Conservation (phyloP, 2,329 filamentous ascomycete species). For the Metarhizium sp. region DNA sequence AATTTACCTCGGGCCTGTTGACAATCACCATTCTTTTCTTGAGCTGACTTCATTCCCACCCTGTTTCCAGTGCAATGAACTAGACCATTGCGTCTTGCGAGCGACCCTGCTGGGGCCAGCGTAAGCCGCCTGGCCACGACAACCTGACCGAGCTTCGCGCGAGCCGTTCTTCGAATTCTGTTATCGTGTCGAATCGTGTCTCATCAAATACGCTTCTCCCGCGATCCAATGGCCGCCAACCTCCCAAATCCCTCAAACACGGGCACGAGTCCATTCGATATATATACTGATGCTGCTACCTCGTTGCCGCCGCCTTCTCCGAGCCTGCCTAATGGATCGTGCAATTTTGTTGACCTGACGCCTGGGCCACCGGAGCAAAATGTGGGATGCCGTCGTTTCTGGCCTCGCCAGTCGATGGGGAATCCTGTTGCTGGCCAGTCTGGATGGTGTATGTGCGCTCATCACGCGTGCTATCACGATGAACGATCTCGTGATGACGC, state of each 20-base stretch:
- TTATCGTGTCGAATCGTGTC: neutral
- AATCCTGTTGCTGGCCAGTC: conserved; percentile 31
- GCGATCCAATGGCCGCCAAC: conserved; percentile 40
- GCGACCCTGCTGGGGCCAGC: neutral
- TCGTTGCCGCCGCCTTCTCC: conserved; percentile 16
- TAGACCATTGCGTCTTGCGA: neutral
- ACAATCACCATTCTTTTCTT: no score
- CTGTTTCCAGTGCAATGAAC: neutral
- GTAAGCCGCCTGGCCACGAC: neutral
- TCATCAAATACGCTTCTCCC: neutral
- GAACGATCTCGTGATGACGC: conserved; percentile 20
- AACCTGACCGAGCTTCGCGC: neutral
- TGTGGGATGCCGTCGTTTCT: conserved; percentile 56
- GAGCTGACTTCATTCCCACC: neutral
- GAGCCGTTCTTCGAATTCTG: neutral
- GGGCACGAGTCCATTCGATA: conserved; percentile 41
- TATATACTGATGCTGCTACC: conserved; percentile 39
- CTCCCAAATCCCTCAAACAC: conserved; percentile 35
- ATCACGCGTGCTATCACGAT: conserved; percentile 54
- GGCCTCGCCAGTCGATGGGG: conserved; percentile 33
- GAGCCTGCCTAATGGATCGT: conserved; percentile 40
- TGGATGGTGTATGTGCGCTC: conserved; percentile 52
- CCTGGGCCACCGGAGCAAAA: conserved; percentile 41
- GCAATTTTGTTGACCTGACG: conserved; percentile 48
- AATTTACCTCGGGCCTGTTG: neutral